Evolutionary conservation across 441 rosid species (phyloP).

Genomic region (Brassica hybrid): DNA sequence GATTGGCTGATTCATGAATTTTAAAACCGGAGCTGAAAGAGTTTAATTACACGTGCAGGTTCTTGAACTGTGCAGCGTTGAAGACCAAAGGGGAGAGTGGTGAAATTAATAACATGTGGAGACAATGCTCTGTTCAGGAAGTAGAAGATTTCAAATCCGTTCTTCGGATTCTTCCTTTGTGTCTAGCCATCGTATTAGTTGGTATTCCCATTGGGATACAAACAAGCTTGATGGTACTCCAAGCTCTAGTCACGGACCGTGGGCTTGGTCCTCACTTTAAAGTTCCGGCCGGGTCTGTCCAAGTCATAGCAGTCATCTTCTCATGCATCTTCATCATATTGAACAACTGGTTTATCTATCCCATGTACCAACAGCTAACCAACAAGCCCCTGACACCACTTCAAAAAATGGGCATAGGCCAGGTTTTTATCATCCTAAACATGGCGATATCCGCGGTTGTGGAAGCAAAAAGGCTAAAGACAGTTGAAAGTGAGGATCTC

Average conservation of each 20-base stretch:
- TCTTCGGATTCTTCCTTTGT: slow-evolving; percentile 44
- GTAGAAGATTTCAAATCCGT: slow-evolving; percentile 58
- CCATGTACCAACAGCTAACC: slow-evolving; percentile 38
- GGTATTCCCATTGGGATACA: slow-evolving; percentile 37
- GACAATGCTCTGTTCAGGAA: slow-evolving; percentile 51
- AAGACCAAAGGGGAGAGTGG: slow-evolving; percentile 16
- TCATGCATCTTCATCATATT: slow-evolving; percentile 35
- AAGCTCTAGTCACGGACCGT: slow-evolving; percentile 48
- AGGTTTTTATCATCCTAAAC: slow-evolving; percentile 43
- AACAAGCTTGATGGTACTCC: slow-evolving; percentile 46
- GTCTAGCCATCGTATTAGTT: slow-evolving; percentile 40
- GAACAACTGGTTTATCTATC: slow-evolving; percentile 40
- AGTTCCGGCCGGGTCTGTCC: slow-evolving; percentile 49
- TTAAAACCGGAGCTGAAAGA: neutral
- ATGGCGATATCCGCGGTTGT: slow-evolving; percentile 47
- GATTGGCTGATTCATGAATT: neutral
- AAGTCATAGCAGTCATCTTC: slow-evolving; percentile 41
- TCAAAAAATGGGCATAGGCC: slow-evolving; percentile 50
- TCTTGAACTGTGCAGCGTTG: slow-evolving; percentile 62
- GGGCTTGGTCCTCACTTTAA: slow-evolving; percentile 41
- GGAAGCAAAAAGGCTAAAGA: slow-evolving; percentile 51
- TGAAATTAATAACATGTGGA: slow-evolving; percentile 16
- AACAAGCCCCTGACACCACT: slow-evolving; percentile 32
- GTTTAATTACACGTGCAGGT: slow-evolving; percentile 11
- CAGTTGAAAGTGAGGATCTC: slow-evolving; percentile 20